These are phyloP conservation scores for Pelargonium fulgidum DNA, from an alignment of 441 rosid species.

Conservation along the genomic window DNA sequence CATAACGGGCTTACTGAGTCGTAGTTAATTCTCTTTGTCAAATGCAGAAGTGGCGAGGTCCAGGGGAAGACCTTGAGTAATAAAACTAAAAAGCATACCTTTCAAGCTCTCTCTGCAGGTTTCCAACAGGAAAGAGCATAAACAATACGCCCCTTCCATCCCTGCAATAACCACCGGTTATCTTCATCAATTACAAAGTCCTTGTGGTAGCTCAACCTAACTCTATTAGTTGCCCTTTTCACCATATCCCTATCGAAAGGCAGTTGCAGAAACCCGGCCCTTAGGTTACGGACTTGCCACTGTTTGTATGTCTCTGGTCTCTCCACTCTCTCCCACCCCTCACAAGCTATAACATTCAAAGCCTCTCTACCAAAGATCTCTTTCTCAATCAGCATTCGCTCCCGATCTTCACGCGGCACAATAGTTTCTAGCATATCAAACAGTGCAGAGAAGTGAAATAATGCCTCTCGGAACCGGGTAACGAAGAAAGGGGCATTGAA, in stretches of 20 bases:
- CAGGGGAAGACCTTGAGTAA: not conserved
- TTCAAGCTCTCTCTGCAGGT: constrained; percentile 33
- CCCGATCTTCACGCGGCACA: constrained; percentile 58
- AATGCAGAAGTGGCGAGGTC: not conserved
- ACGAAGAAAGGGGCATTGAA: constrained; percentile 82
- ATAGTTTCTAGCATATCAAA: constrained; percentile 83
- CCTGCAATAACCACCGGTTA: constrained; percentile 66
- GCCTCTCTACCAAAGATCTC: constrained; percentile 77
- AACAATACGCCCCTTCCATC: constrained; percentile 81
- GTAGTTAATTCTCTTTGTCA: not conserved
- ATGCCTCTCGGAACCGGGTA: constrained; percentile 74
- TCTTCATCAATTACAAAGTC: constrained; percentile 74
- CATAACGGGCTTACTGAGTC: too few relatives aligned
- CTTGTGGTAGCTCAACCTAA: constrained; percentile 48
- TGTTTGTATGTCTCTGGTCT: constrained; percentile 91
- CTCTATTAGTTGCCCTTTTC: constrained; percentile 35
- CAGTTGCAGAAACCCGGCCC: constrained; percentile 63
- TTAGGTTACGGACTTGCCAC: constrained; percentile 69
- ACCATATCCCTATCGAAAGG: constrained; percentile 42
- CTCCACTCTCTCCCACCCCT: constrained; percentile 88
- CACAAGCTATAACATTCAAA: constrained; percentile 77
- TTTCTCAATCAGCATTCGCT: constrained; percentile 71
- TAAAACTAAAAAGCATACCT: not conserved
- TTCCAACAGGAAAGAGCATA: constrained; percentile 76
- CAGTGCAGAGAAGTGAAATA: constrained; percentile 81